Conservation (phyloP, 1,139 yeast genomes). For the Sugiyamaella japonica region DNA sequence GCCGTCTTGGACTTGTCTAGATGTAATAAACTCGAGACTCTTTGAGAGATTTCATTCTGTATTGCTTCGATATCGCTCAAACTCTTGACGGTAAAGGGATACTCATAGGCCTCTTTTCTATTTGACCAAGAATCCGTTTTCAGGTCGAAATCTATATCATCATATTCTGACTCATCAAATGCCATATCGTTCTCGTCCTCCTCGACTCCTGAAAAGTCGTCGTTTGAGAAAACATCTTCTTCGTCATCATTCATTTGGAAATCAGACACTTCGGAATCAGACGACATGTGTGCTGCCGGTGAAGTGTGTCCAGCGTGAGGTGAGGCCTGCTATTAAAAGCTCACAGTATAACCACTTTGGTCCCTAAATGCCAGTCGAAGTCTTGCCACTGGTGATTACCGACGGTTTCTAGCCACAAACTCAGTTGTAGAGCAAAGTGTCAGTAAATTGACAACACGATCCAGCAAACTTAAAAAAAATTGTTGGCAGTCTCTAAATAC, state of each 20-base stretch:
- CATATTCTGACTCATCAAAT: slow-evolving; percentile 14
- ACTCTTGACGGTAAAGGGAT: slow-evolving; percentile 35
- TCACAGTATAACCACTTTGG: too few relatives aligned
- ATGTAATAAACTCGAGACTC: slow-evolving; percentile 41
- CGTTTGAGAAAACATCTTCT: slow-evolving; percentile 6
- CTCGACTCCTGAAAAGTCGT: slow-evolving; percentile 5
- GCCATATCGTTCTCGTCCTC: slow-evolving; percentile 21
- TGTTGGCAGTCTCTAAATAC: too few relatives aligned
- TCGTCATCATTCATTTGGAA: slow-evolving; percentile 20
- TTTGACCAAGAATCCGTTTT: slow-evolving; percentile 4
- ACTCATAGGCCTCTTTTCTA: slow-evolving; percentile 32
- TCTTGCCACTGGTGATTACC: too few relatives aligned
- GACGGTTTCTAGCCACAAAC: too few relatives aligned
- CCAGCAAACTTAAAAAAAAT: too few relatives aligned
- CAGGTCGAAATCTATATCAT: slow-evolving; percentile 13
- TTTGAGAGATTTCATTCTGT: slow-evolving; percentile 34
- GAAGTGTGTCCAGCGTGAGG: too few relatives aligned
- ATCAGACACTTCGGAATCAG: slow-evolving; percentile 14
- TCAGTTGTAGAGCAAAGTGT: too few relatives aligned
- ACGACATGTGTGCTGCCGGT: slow-evolving; percentile 1
- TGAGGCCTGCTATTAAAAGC: too few relatives aligned
- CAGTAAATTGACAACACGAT: too few relatives aligned
- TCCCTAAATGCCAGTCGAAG: too few relatives aligned
- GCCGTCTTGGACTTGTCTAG: slow-evolving; percentile 47
- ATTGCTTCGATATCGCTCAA: slow-evolving; percentile 35